phyloP scores from a whole-genome alignment of 805 yeast species.

The Spathaspora arborariae region DNA sequence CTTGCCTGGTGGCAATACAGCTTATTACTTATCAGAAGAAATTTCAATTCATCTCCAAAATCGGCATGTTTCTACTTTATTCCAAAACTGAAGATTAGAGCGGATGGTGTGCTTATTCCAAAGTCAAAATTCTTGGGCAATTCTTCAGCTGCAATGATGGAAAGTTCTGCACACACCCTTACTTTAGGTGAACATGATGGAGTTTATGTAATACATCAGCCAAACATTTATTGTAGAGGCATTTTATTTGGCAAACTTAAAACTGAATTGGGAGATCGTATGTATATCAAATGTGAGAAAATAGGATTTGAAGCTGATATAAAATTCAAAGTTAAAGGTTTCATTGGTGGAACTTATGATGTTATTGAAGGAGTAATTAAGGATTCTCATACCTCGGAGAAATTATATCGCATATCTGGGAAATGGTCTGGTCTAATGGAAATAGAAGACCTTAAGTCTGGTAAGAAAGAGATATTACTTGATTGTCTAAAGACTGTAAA shows the following conservation, averaged over 20 bases:
- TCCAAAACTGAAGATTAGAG: conserved; percentile 76
- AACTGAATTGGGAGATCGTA: conserved; percentile 89
- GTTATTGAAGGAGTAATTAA: conserved; percentile 75
- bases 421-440: conserved; percentile 91
- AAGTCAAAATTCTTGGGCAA: conserved; percentile 88
- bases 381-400: conserved; percentile 41
- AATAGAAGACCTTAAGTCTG: conserved; percentile 48
- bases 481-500: conserved; percentile 52
- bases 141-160: conserved; percentile 97
- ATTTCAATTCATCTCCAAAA: conserved; percentile 98
- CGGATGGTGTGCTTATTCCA: conserved; percentile 87
- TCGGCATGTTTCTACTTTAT: conserved; percentile 86
- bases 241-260: conserved; percentile 86
- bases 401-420: conserved; percentile 67
- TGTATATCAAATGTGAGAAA: conserved; percentile 64
- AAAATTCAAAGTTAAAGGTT: conserved; percentile 94
- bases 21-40: conserved; percentile 88
- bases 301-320: conserved; percentile 67
- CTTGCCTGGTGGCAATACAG: conserved; percentile 59
- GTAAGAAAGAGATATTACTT: conserved; percentile 39
- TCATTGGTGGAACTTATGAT: conserved; percentile 88
- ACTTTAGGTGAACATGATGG: conserved; percentile 70
- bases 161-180: conserved; percentile 74
- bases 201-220: conserved; percentile 82
- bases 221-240: conserved; percentile 93